Percentiles rank a stretch among this genome's conserved stretches.
Conservation (phyloP, 2,329 filamentous ascomycete genomes). For the Pseudofabraea citricarpa region DNA sequence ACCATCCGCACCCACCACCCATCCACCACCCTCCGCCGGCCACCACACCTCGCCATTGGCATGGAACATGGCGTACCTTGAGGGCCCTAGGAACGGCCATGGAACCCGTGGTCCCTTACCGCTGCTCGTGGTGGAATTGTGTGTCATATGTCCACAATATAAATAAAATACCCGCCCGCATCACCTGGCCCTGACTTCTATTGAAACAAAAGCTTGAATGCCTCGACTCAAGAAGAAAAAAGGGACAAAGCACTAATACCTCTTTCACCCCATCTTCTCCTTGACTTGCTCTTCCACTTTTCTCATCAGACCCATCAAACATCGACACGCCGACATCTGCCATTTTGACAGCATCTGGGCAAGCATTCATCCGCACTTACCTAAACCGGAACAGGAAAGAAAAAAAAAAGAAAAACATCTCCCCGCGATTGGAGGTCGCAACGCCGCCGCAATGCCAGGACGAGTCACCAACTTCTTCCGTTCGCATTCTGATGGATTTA, state of each 20-base stretch:
- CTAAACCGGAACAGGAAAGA: not conserved
- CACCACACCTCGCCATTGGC: not conserved
- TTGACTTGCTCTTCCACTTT: not conserved
- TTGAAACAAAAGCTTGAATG: slow-evolving; percentile 1
- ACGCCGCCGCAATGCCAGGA: slow-evolving; percentile 17
- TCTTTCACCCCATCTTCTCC: not conserved
- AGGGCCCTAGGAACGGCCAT: not conserved
- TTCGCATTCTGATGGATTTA: slow-evolving; percentile 12
- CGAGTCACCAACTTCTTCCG: slow-evolving; percentile 21
- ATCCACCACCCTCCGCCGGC: not conserved
- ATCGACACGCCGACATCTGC: not conserved
- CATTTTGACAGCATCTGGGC: not conserved
- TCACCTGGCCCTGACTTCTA: not conserved
- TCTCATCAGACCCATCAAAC: not conserved
- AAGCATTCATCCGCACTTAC: not conserved
- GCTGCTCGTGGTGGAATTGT: slow-evolving; percentile 1
- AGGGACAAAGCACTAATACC: not conserved
- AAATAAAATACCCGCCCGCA: not conserved
- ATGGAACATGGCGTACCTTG: not conserved
- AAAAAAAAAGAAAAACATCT: slow-evolving; percentile 1
- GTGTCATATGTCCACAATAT: slow-evolving; percentile 1
- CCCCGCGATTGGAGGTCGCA: not conserved
- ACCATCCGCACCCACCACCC: too few species aligned
- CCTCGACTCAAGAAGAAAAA: not conserved
- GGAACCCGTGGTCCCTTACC: not conserved